phyloP scores from a whole-genome alignment of 2,329 filamentous ascomycete genomes.

The Colletotrichum incanum region DNA sequence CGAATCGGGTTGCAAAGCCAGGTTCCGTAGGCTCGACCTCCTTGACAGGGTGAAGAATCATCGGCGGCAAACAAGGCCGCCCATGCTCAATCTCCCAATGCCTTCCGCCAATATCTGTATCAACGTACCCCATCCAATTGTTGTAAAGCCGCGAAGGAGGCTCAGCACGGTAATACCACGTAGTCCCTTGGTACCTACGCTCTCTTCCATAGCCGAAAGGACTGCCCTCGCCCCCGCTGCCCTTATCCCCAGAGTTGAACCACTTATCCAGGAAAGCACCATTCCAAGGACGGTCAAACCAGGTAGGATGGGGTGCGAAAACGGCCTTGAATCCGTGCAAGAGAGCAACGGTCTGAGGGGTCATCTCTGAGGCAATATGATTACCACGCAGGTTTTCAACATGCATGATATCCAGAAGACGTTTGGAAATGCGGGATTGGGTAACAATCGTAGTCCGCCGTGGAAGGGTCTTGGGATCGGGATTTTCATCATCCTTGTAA shows the following conservation, averaged over 20 bases:
- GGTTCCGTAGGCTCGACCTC: conserved; percentile 67
- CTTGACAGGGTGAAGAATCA: conserved; percentile 74
- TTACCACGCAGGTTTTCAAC: conserved; percentile 81
- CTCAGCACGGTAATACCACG: conserved; percentile 74
- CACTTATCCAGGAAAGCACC: conserved; percentile 68
- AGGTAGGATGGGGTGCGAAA: conserved; percentile 84
- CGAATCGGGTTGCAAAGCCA: conserved; percentile 57
- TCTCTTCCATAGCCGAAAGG: conserved; percentile 74
- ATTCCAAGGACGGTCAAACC: conserved; percentile 82
- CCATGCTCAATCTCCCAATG: conserved; percentile 71
- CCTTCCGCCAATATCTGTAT: conserved; percentile 67
- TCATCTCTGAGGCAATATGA: conserved; percentile 87
- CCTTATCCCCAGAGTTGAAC: conserved; percentile 73
- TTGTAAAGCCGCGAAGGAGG: conserved; percentile 73
- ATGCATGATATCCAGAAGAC: conserved; percentile 83
- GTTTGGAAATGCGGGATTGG: conserved; percentile 80
- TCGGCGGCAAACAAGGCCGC: conserved; percentile 70
- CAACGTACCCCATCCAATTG: conserved; percentile 75
- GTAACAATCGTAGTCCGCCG: conserved; percentile 84
- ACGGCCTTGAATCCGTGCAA: conserved; percentile 86
- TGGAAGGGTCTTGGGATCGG: conserved; percentile 70
- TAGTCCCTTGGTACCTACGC: conserved; percentile 69
- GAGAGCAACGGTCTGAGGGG: conserved; percentile 80
- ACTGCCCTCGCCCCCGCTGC: conserved; percentile 69
- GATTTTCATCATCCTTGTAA: conserved; percentile 68